Base-by-base conservation (phyloP, 2,329 filamentous ascomycete species). In the Penicillium sp. region DNA sequence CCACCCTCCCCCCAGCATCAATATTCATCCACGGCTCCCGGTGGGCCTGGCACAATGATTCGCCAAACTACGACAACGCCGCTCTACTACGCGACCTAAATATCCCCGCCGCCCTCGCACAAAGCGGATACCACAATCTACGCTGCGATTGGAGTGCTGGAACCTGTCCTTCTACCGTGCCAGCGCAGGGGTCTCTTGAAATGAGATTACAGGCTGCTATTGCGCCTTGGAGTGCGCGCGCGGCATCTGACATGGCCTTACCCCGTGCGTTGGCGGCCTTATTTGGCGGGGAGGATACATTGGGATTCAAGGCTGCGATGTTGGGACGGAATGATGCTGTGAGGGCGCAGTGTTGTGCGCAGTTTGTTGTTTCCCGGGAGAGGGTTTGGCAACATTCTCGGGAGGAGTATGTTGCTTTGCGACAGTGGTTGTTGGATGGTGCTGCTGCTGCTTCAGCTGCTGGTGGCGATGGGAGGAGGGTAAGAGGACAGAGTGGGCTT, bases 281-380 rank as follows among this genome's bases (percentile, higher is more conserved):
- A 4, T 77, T 73, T 48, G 69, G 69, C 15, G 67, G 63, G 10
- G 68, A 69, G n/a, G 69, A 71, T 12, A 21, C 54, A 39, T 4
- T n/a, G 29, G 3, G 26, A 20, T 7, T 46, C 34, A 8, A 46
- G 30, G 43, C 24, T 58, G 61, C 44, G 17, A 24, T 65, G 68
- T 59, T 78, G 49, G 73, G 74, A 59, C 56, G 75, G 58, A 63
- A 70, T 66, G 63, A 79, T 73, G 62, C 76, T 51, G 29, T 80
- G 55, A 61, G 76, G 49, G 68, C 75, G 36, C 75, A 81, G 64
- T 84, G 81, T 61, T 84, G 80, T 67, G 81, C 80, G 9, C 82
- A 83, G 55, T 84, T 83, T 61, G 79, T 77, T 10, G 80, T 83
- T 18, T 71, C 76, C 3, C 67, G 77, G 4, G 71, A 78, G 10